Evolutionary conservation across 495 filamentous ascomycete genomes (phyloP).

Genomic region (Tetracladium setigerum): DNA sequence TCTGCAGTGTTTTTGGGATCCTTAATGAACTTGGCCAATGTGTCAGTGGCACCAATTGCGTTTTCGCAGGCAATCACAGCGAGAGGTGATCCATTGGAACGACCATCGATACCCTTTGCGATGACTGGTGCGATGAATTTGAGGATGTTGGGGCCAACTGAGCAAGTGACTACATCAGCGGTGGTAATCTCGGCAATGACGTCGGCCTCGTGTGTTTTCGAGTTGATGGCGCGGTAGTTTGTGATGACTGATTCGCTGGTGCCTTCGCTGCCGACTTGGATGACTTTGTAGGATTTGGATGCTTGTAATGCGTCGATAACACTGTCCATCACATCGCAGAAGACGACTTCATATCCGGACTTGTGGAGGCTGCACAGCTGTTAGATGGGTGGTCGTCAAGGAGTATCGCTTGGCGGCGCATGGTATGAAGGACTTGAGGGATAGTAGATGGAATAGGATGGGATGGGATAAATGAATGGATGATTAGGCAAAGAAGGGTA

Average conservation of each 20-base stretch:
- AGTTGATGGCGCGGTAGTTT: conserved; percentile 95
- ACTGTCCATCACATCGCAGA: conserved; percentile 81
- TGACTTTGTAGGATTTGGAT: conserved; percentile 74
- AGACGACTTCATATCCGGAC: conserved; percentile 86
- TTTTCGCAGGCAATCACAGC: conserved; percentile 98
- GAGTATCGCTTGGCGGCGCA: background rate
- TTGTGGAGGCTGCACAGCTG: conserved; percentile 62
- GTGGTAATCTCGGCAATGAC: conserved; percentile 77
- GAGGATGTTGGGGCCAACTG: conserved; percentile 91
- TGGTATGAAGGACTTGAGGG: background rate
- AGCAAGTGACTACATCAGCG: conserved; percentile 89
- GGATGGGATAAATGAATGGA: background rate
- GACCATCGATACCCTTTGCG: conserved; percentile 78
- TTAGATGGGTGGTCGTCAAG: background rate
- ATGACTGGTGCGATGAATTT: conserved; percentile 93
- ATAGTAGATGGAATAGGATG: background rate
- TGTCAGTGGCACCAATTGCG: conserved; percentile 85
- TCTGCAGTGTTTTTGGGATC: conserved; percentile 53
- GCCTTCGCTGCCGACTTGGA: conserved; percentile 83
- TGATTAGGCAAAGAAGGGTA: background rate
- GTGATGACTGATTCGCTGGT: conserved; percentile 76
- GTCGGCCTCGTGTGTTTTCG: conserved; percentile 69
- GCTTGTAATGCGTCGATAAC: conserved; percentile 72
- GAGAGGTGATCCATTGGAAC: conserved; percentile 59
- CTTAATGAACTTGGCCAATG: conserved; percentile 74